These are phyloP conservation scores for Penicillium odoratum DNA, from an alignment of 495 filamentous ascomycete species.

Conservation along the genomic window DNA sequence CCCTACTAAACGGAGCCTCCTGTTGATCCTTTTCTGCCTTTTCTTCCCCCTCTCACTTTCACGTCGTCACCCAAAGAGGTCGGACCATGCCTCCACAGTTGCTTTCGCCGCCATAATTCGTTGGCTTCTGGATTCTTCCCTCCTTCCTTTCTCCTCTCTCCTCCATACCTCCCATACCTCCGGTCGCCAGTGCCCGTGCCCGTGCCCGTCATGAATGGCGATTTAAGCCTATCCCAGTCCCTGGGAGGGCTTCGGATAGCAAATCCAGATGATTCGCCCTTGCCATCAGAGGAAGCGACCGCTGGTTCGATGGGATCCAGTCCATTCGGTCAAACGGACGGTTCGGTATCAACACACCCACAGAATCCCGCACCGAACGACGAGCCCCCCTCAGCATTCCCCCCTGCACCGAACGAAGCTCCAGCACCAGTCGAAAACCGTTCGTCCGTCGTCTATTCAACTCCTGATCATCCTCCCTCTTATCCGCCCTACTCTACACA, in stretches of 20 bases:
- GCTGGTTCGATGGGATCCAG: conserved; percentile 25
- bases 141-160: conserved; percentile 7
- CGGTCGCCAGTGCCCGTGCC: conserved; percentile 6
- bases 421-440: conserved; percentile 29
- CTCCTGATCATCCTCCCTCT: conserved; percentile 25
- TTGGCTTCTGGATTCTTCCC: conserved; percentile 21
- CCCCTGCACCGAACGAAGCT: conserved; percentile 25
- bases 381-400: conserved; percentile 20
- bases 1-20: conserved; percentile 23
- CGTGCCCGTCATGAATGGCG: conserved; percentile 74
- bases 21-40: conserved; percentile 27
- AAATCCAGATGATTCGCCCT: conserved; percentile 85
- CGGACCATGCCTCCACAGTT: conserved; percentile 40
- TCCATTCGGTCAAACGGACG: conserved; percentile 26
- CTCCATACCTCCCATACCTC: conserved; percentile 1
- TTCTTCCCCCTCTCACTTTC: conserved; percentile 21
- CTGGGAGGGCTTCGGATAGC: conserved; percentile 95
- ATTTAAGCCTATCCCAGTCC: conserved; percentile 88
- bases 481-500: conserved; percentile 45
- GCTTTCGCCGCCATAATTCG: conserved; percentile 41
- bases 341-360: conserved; percentile 33
- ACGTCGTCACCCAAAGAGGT: conserved; percentile 3
- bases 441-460: conserved; percentile 27
- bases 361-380: conserved; percentile 19
- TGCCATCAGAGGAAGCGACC: conserved; percentile 52